Conservation (phyloP, 148 eudicot genomes). For the Cornus controversa region DNA sequence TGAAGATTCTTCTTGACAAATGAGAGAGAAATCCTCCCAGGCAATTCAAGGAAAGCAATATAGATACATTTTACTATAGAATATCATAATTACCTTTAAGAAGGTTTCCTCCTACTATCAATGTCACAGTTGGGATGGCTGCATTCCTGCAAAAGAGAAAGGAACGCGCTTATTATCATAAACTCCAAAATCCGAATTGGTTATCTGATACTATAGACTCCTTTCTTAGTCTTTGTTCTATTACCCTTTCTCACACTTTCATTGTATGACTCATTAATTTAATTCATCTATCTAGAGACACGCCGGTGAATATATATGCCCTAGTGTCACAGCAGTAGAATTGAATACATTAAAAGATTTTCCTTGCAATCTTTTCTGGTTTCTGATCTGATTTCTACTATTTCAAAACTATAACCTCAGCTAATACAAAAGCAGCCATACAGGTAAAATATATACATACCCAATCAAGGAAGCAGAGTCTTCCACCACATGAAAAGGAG, state of each 20-base stretch:
- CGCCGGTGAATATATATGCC: too few relatives aligned
- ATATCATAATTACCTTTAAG: not conserved
- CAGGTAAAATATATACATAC: slow-evolving; percentile 25
- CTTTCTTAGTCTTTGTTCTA: too few relatives aligned
- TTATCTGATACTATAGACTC: too few relatives aligned
- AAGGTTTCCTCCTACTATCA: not conserved
- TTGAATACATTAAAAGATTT: not conserved
- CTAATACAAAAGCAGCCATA: not conserved
- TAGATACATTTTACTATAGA: not conserved
- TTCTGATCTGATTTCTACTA: not conserved
- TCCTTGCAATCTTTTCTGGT: not conserved
- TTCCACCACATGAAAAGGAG: slow-evolving; percentile 72
- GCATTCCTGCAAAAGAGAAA: not conserved
- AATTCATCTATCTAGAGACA: too few relatives aligned
- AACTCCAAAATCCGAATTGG: too few relatives aligned
- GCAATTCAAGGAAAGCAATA: not conserved
- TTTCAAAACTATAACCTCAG: not conserved
- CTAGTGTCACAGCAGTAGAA: too few relatives aligned
- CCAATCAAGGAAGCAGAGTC: slow-evolving; percentile 62
- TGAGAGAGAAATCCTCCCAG: too few relatives aligned
- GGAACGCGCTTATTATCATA: too few relatives aligned
- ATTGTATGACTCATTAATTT: too few relatives aligned
- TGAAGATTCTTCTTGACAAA: not conserved
- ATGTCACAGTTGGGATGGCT: not conserved
- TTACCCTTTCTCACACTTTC: too few relatives aligned